These are phyloP conservation scores for Neopestalotiopsis clavispora DNA, from an alignment of 2,329 filamentous ascomycete genomes.

Conservation along the genomic window DNA sequence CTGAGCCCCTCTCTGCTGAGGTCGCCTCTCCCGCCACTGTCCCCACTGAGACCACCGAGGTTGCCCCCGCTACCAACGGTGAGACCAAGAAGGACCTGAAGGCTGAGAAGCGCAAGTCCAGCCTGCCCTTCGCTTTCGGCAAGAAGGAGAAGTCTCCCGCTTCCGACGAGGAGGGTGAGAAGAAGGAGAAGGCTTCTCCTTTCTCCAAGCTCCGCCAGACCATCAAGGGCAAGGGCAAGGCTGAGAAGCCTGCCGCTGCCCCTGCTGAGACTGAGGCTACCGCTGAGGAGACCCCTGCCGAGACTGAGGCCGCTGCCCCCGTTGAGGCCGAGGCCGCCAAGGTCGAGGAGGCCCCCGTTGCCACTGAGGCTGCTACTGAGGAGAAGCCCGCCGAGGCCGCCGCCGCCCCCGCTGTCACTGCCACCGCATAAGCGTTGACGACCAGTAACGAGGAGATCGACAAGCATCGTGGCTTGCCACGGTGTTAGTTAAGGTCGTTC, in stretches of 20 bases:
- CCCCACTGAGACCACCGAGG: constrained; percentile 53
- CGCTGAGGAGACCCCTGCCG: constrained; percentile 24
- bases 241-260: constrained; percentile 29
- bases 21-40: constrained; percentile 53
- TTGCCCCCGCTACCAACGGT: constrained; percentile 49
- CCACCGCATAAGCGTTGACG: constrained; percentile 35
- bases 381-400: constrained; percentile 30
- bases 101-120: constrained; percentile 81
- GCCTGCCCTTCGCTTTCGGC: constrained; percentile 75
- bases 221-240: constrained; percentile 39
- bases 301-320: constrained; percentile 28
- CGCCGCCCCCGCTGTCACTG: constrained; percentile 30
- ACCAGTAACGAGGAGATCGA: neutral
- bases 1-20: constrained; percentile 60
- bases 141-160: constrained; percentile 71
- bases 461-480: neutral
- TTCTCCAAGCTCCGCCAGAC: constrained; percentile 62
- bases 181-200: constrained; percentile 52
- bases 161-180: constrained; percentile 67
- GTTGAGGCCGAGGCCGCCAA: constrained; percentile 27
- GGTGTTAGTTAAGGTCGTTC: neutral
- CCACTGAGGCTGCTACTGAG: constrained; percentile 24
- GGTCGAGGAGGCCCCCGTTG: constrained; percentile 17
- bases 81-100: constrained; percentile 69
- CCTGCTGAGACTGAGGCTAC: constrained; percentile 22